phyloP scores from a whole-genome alignment of 441 rosid species.

The Gossypium lobatum region DNA sequence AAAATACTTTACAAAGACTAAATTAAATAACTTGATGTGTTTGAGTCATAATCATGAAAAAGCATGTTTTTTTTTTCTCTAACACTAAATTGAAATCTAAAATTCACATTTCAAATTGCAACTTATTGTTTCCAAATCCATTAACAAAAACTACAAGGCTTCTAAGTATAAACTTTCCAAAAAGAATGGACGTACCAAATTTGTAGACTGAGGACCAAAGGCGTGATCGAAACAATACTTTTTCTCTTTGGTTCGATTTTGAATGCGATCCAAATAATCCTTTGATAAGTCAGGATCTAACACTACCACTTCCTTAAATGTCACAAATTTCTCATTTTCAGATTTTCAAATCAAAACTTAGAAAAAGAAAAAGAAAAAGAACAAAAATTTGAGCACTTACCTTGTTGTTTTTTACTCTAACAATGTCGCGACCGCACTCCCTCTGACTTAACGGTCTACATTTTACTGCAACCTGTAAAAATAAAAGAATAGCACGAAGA shows the following conservation, averaged over 20 bases:
- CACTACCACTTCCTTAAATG: constrained; percentile 66
- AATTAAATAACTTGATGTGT: background rate
- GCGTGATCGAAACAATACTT: constrained; percentile 74
- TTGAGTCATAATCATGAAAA: background rate
- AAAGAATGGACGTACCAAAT: constrained; percentile 37
- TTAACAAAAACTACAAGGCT: background rate
- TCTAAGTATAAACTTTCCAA: background rate
- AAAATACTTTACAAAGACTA: background rate
- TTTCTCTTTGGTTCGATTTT: constrained; percentile 79
- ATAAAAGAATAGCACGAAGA: background rate
- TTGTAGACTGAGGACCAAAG: constrained; percentile 61
- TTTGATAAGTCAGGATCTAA: constrained; percentile 77
- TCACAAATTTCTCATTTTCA: background rate
- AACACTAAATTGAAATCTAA: background rate
- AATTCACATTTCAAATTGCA: background rate
- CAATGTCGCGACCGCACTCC: constrained; percentile 69
- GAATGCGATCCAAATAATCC: constrained; percentile 76
- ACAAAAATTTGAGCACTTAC: constrained; percentile 20
- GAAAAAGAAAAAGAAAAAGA: background rate
- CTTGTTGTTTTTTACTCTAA: constrained; percentile 58
- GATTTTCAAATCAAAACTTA: background rate
- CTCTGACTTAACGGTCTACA: constrained; percentile 60
- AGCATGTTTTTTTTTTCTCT: background rate
- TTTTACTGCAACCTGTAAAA: constrained; percentile 73
- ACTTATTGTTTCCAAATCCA: background rate